A percentile compares a stretch with the other conserved stretches of the same genome.
phyloP scores from a whole-genome alignment of 345 rosid species.

The Eucalyptus marginata region DNA sequence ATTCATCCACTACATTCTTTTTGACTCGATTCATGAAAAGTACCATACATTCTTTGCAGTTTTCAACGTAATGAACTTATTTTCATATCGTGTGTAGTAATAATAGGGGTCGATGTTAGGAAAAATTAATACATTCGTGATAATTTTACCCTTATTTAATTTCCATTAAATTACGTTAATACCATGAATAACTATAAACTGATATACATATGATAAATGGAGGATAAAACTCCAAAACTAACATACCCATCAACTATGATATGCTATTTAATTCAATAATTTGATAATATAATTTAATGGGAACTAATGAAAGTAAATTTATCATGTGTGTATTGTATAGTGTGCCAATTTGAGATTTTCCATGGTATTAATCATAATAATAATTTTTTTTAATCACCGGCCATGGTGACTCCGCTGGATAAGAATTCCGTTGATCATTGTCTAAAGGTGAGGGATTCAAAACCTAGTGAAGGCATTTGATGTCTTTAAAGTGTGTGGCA shows the following conservation, averaged over 20 bases:
- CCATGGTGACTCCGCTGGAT: too few species aligned
- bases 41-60: background rate
- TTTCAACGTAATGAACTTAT: background rate
- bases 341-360: rapidly evolving
- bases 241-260: rapidly evolving
- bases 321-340: rapidly evolving
- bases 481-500: too few species aligned
- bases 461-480: too few species aligned
- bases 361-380: too few species aligned
- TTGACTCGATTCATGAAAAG: background rate
- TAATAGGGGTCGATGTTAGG: too few species aligned
- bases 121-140: too few species aligned
- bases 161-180: too few species aligned
- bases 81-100: background rate
- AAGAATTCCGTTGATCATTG: too few species aligned
- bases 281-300: rapidly evolving
- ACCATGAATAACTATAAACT: rapidly evolving
- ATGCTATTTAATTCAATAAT: rapidly evolving
- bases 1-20: background rate
- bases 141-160: too few species aligned
- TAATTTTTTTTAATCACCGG: too few species aligned
- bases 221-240: too few species aligned
- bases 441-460: too few species aligned
- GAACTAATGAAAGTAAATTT: rapidly evolving
- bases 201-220: rapidly evolving